Percentiles rank a stretch among this genome's conserved stretches.
These are phyloP conservation scores for Naganishia albida DNA, from an alignment of 1,284 basidiomycete species.

Conservation along the genomic window DNA sequence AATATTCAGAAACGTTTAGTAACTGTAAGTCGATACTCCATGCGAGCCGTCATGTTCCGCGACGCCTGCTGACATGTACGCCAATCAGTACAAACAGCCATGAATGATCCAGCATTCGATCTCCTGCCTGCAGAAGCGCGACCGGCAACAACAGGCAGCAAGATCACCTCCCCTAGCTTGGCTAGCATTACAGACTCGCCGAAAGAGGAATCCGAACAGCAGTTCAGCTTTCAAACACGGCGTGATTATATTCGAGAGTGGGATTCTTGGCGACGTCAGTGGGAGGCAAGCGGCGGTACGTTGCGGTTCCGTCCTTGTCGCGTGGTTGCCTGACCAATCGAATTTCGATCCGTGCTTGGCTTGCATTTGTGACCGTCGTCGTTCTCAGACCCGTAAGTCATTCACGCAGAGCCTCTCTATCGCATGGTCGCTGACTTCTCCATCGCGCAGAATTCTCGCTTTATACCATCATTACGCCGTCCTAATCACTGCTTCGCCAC, in stretches of 20 bases:
- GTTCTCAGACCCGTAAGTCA: conserved; percentile 16
- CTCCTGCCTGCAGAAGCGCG: conserved; percentile 1
- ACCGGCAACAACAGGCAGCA: conserved; percentile 1
- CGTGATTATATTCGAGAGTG: conserved; percentile 34
- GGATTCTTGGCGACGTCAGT: conserved; percentile 47
- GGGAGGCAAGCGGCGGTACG: conserved; percentile 42
- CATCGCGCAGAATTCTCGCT: conserved; percentile 43
- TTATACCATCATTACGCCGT: conserved; percentile 50
- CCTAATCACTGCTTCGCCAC: conserved; percentile 47
- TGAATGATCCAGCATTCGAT: conserved; percentile 23
- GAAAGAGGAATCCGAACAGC: neutral
- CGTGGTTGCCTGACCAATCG: neutral
- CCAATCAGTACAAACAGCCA: conserved; percentile 15
- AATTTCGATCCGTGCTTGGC: no score
- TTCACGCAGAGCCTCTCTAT: no score
- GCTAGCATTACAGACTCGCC: conserved; percentile 8
- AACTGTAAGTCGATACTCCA: conserved; percentile 39
- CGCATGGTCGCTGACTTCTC: neutral
- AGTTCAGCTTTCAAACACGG: conserved; percentile 17
- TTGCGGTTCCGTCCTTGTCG: conserved; percentile 33
- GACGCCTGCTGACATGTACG: neutral
- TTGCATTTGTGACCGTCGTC: neutral
- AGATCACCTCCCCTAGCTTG: conserved; percentile 17
- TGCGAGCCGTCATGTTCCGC: neutral
- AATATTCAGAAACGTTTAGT: conserved; percentile 49